Conservation (phyloP, 139 green algal genomes). For the Chlorella vulgaris region DNA sequence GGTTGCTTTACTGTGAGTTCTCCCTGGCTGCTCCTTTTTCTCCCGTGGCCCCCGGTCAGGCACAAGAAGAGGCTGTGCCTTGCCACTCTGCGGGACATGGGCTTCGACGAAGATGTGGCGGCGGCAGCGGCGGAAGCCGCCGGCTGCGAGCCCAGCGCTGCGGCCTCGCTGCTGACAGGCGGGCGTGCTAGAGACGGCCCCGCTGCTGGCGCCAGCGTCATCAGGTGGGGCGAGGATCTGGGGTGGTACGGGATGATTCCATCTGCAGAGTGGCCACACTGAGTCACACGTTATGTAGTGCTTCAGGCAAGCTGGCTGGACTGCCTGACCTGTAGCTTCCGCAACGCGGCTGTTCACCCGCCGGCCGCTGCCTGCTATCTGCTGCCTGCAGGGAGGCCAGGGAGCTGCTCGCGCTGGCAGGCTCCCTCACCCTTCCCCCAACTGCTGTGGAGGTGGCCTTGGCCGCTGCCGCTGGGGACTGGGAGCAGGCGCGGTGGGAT, state of each 20-base stretch:
- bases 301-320: too few species aligned
- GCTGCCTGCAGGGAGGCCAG: slow-evolving; percentile 4
- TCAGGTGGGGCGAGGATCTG: not conserved
- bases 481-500: not conserved
- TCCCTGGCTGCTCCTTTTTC: not conserved
- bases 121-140: not conserved
- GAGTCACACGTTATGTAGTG: too few species aligned
- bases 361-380: not conserved
- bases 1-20: too few species aligned
- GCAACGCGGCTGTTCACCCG: too few species aligned
- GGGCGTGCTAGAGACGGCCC: not conserved
- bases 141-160: not conserved
- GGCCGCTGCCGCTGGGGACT: not conserved
- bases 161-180: not conserved
- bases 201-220: not conserved
- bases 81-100: not conserved
- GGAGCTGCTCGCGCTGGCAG: not conserved
- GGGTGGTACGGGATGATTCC: too few species aligned
- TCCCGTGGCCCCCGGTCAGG: too few species aligned
- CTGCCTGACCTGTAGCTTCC: too few species aligned
- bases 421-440: not conserved
- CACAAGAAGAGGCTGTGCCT: slow-evolving; percentile 14
- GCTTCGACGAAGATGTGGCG: not conserved
- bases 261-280: too few species aligned
- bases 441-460: not conserved